These are phyloP conservation scores for Arachnopeziza araneosa DNA, from an alignment of 2,329 filamentous ascomycete genomes.

Conservation along the genomic window DNA sequence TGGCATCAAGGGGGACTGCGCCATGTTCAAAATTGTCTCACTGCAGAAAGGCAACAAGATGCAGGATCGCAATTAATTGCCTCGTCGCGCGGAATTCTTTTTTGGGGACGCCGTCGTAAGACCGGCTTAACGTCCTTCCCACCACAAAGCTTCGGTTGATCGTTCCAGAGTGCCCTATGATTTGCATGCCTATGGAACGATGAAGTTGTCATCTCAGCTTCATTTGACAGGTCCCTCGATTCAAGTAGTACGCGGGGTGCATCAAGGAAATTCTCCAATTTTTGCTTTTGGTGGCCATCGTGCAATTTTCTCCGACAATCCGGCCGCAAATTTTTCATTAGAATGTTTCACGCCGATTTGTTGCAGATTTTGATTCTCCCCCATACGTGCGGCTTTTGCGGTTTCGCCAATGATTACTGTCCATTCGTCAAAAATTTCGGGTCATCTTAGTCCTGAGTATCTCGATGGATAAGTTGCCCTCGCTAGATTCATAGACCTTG, in stretches of 20 bases:
- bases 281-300: not conserved
- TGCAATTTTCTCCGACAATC: not conserved
- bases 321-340: not conserved
- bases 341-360: not conserved
- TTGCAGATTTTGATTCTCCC: not conserved
- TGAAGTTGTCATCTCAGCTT: not conserved
- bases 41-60: not conserved
- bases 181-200: not conserved
- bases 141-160: not conserved
- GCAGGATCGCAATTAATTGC: not conserved
- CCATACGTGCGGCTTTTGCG: not conserved
- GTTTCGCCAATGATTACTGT: not conserved
- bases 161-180: not conserved
- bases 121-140: not conserved
- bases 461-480: not conserved
- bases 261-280: not conserved
- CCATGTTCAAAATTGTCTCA: not conserved
- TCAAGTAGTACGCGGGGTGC: not conserved
- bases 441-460: not conserved
- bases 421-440: not conserved
- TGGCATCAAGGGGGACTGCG: not conserved
- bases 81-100: not conserved
- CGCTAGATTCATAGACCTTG: not conserved
- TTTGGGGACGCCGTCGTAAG: not conserved
- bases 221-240: not conserved